phyloP scores from a whole-genome alignment of 2,329 filamentous ascomycete genomes.

The Amauroascus verrucosus region DNA sequence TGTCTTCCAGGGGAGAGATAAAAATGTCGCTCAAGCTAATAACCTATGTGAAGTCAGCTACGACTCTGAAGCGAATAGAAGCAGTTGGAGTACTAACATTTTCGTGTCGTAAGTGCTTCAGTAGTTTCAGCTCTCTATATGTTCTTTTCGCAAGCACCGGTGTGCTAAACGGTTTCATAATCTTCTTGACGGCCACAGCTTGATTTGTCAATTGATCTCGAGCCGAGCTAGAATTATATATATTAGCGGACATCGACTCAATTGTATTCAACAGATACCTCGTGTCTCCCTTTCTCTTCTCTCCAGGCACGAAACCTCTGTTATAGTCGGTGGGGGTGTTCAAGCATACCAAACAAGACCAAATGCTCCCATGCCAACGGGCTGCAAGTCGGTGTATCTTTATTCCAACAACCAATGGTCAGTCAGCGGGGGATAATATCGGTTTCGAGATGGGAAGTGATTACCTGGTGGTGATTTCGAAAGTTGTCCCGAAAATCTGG shows the following conservation, averaged over 20 bases:
- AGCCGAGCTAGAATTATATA: conserved; percentile 59
- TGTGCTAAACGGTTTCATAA: conserved; percentile 99
- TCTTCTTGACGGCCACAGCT: conserved; percentile 98
- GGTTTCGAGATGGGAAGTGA: conserved; percentile 8
- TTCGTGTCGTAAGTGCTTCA: conserved; percentile 94
- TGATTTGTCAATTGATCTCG: conserved; percentile 96
- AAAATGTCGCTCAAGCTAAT: conserved; percentile 99
- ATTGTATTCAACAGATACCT: neutral
- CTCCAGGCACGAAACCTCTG: neutral
- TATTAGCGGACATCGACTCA: neutral
- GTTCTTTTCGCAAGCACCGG: conserved; percentile 95
- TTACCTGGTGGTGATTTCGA: conserved; percentile 98
- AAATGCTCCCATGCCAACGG: conserved; percentile 98
- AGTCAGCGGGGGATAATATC: conserved; percentile 19
- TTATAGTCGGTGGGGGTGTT: neutral
- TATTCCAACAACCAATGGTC: conserved; percentile 15
- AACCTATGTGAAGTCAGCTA: conserved; percentile 47
- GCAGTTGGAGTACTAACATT: conserved; percentile 54
- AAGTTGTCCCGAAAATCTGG: conserved; percentile 98
- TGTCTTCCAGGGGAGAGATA: conserved; percentile 96
- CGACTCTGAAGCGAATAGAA: neutral
- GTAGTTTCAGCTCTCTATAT: conserved; percentile 90
- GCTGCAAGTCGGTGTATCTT: conserved; percentile 95
- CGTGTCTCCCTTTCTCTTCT: neutral
- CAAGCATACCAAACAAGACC: conserved; percentile 80